phyloP scores from a whole-genome alignment of 139 green algal genomes.

The Coccomyxa sp. region DNA sequence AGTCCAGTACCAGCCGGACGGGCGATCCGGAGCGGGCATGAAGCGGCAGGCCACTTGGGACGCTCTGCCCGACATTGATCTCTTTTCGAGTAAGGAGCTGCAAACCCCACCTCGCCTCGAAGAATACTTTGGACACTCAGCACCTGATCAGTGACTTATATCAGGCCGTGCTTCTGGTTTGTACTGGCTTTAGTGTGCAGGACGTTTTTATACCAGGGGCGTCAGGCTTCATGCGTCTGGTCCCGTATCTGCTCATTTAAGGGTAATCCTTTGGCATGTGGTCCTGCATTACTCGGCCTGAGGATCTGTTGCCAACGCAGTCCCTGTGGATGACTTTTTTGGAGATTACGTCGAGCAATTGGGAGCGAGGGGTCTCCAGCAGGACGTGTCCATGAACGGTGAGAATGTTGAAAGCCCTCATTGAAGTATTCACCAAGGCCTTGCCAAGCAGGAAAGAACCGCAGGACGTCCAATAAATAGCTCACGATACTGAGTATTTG shows the following conservation, averaged over 20 bases:
- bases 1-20: neutral
- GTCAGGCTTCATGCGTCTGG: neutral
- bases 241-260: neutral
- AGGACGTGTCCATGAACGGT: neutral
- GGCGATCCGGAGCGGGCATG: neutral
- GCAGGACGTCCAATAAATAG: too few species aligned
- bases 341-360: neutral
- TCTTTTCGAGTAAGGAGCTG: neutral
- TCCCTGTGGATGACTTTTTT: neutral
- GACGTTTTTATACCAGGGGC: neutral
- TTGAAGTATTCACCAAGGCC: too few species aligned
- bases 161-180: neutral
- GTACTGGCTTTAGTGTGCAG: neutral
- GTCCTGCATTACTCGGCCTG: neutral
- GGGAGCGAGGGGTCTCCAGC: neutral
- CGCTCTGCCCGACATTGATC: neutral
- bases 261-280: neutral
- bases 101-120: neutral
- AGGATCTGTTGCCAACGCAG: too few species aligned
- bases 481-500: too few species aligned
- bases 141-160: neutral
- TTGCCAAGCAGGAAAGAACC: too few species aligned
- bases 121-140: neutral
- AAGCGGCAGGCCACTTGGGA: neutral
- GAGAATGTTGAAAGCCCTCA: too few species aligned